Conservation (phyloP, 75 land plant species). For the Picea glauca region DNA sequence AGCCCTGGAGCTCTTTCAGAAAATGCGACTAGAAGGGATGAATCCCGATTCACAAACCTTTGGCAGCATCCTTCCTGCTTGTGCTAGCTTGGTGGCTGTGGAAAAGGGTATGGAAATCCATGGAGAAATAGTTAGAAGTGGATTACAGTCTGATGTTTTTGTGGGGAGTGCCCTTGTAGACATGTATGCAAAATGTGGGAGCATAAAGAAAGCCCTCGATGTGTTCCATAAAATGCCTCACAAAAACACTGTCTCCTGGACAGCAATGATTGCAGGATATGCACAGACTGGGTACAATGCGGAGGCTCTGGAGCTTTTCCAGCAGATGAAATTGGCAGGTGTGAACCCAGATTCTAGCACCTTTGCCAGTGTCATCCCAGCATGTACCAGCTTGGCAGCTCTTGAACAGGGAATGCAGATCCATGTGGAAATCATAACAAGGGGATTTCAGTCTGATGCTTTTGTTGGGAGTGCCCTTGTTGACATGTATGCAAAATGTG, state of each 20-base stretch:
- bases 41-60: slow-evolving; percentile 9
- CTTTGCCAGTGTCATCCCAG: slow-evolving; percentile 21
- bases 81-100: background rate
- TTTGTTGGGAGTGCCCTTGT: slow-evolving; percentile 32
- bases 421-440: slow-evolving; percentile 23
- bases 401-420: slow-evolving; percentile 17
- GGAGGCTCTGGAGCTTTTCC: background rate
- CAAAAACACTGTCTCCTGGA: slow-evolving; percentile 61
- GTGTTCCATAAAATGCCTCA: slow-evolving; percentile 44
- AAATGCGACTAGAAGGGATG: background rate
- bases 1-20: background rate
- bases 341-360: slow-evolving; percentile 15
- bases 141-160: slow-evolving; percentile 26
- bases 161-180: slow-evolving; percentile 45
- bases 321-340: slow-evolving; percentile 2
- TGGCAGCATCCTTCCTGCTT: slow-evolving; percentile 3
- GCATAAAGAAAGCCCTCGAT: slow-evolving; percentile 18
- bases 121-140: background rate
- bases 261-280: slow-evolving; percentile 44
- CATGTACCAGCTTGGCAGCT: slow-evolving; percentile 14
- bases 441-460: slow-evolving; percentile 18
- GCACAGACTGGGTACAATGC: background rate
- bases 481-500: slow-evolving; percentile 27
- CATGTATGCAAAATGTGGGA: slow-evolving; percentile 31
- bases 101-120: slow-evolving; percentile 7